These are phyloP conservation scores for Kondoa subrosea DNA, from an alignment of 768 basidiomycete genomes.

Conservation along the genomic window DNA sequence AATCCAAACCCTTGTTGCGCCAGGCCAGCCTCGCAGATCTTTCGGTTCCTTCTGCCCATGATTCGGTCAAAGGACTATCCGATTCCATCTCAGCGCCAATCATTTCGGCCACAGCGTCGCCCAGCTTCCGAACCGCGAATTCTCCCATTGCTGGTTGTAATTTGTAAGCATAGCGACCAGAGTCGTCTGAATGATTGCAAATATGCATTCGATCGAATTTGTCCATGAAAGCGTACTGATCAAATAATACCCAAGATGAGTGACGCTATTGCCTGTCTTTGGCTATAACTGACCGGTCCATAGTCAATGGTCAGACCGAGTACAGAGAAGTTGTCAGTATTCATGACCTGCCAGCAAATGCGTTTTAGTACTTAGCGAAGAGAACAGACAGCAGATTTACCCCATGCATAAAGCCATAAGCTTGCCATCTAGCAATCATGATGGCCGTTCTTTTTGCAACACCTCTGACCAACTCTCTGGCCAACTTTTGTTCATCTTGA, in stretches of 20 bases:
- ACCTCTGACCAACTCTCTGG: slow-evolving; percentile 46
- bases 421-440: slow-evolving; percentile 95
- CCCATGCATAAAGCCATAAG: slow-evolving; percentile 35
- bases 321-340: slow-evolving; percentile 63
- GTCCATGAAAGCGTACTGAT: neutral
- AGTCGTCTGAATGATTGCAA: slow-evolving; percentile 72
- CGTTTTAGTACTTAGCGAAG: neutral
- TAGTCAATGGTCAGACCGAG: slow-evolving; percentile 41
- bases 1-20: slow-evolving; percentile 43
- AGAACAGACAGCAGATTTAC: neutral
- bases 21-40: slow-evolving; percentile 47
- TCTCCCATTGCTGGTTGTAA: slow-evolving; percentile 38
- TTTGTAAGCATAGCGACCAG: slow-evolving; percentile 35
- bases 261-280: neutral
- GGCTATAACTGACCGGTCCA: slow-evolving; percentile 34
- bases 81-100: slow-evolving; percentile 61
- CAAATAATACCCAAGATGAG: too few species aligned
- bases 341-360: slow-evolving; percentile 42
- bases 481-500: slow-evolving; percentile 2
- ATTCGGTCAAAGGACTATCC: slow-evolving; percentile 31
- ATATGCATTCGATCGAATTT: slow-evolving; percentile 50
- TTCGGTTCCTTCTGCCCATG: slow-evolving; percentile 48
- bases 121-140: slow-evolving; percentile 56
- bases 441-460: slow-evolving; percentile 64
- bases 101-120: slow-evolving; percentile 53